These are phyloP conservation scores for Leucosporidium scottii DNA, from an alignment of 768 basidiomycete species.

Conservation along the genomic window DNA sequence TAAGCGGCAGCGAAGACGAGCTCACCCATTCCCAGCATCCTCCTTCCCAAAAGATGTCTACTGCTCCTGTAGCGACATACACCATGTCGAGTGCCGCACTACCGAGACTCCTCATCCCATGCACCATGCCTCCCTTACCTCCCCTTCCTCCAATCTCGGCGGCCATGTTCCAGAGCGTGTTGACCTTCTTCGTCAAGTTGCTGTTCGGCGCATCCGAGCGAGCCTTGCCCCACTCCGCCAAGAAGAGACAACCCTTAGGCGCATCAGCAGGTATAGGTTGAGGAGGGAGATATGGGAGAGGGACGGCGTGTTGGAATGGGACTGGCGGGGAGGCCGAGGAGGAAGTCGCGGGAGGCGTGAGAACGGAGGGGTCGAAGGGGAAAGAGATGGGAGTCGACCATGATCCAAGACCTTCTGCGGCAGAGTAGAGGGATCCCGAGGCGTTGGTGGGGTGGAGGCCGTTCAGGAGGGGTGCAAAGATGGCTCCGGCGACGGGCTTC, in stretches of 20 bases:
- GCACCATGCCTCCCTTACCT: slow-evolving; percentile 35
- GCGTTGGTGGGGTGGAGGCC: slow-evolving; percentile 33
- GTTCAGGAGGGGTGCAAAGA: slow-evolving; percentile 33
- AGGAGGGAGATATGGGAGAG: slow-evolving; percentile 29
- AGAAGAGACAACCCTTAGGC: slow-evolving; percentile 34
- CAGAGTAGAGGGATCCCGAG: slow-evolving; percentile 32
- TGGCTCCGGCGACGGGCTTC: slow-evolving; percentile 33
- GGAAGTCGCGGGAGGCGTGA: neutral
- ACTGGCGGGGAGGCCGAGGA: neutral
- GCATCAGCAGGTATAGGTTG: slow-evolving; percentile 28
- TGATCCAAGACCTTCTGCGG: slow-evolving; percentile 24
- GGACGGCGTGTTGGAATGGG: slow-evolving; percentile 27
- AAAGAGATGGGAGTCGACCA: slow-evolving; percentile 35
- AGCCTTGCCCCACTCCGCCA: slow-evolving; percentile 37
- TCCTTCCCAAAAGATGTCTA: slow-evolving; percentile 23
- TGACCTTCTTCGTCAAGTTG: slow-evolving; percentile 30
- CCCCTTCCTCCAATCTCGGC: slow-evolving; percentile 31
- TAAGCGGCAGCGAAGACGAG: neutral
- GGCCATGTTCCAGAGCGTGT: slow-evolving; percentile 33
- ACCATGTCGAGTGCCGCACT: slow-evolving; percentile 34
- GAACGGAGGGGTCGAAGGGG: slow-evolving; percentile 16
- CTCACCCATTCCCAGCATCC: slow-evolving; percentile 31
- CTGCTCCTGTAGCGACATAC: slow-evolving; percentile 34
- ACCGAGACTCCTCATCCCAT: slow-evolving; percentile 34
- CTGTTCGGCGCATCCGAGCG: slow-evolving; percentile 22